Conservation (phyloP, 768 basidiomycete genomes). For the Hygrocybe punicea region DNA sequence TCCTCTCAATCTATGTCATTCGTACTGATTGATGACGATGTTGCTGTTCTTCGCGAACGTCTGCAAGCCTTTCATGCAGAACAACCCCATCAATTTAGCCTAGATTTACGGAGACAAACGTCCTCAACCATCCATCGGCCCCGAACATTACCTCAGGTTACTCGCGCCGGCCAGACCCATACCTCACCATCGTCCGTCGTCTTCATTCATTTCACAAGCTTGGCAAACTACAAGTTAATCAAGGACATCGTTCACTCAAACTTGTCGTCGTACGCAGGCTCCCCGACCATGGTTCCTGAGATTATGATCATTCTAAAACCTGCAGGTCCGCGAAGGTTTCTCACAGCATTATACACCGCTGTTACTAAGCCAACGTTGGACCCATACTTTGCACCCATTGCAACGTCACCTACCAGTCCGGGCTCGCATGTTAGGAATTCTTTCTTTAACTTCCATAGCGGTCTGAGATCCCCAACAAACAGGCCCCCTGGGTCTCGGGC, state of each 20-base stretch:
- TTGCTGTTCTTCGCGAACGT: conserved; percentile 71
- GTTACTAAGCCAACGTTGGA: conserved; percentile 83
- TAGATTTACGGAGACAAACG: conserved; percentile 54
- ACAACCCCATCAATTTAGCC: conserved; percentile 41
- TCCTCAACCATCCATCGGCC: conserved; percentile 66
- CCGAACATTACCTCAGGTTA: conserved; percentile 77
- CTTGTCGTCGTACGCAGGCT: conserved; percentile 45
- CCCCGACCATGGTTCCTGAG: conserved; percentile 62
- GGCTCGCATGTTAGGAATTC: conserved; percentile 44
- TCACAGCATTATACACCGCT: conserved; percentile 90
- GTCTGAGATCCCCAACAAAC: conserved; percentile 31
- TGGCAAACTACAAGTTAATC: conserved; percentile 83
- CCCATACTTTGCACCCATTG: conserved; percentile 90
- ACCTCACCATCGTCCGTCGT: conserved; percentile 42
- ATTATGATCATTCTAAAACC: conserved; percentile 98
- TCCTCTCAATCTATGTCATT: conserved; percentile 48
- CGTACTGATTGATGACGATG: conserved; percentile 90
- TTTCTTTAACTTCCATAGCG: conserved; percentile 41
- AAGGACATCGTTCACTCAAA: conserved; percentile 80
- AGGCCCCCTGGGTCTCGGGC: conserved; percentile 53
- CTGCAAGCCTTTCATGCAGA: conserved; percentile 66
- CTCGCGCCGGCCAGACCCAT: conserved; percentile 46
- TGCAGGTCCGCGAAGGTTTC: conserved; percentile 87
- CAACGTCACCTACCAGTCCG: conserved; percentile 85
- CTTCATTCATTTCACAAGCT: conserved; percentile 87